Evolutionary conservation across 306 rosid genomes (phyloP).

Genomic region (Castanea crenata): DNA sequence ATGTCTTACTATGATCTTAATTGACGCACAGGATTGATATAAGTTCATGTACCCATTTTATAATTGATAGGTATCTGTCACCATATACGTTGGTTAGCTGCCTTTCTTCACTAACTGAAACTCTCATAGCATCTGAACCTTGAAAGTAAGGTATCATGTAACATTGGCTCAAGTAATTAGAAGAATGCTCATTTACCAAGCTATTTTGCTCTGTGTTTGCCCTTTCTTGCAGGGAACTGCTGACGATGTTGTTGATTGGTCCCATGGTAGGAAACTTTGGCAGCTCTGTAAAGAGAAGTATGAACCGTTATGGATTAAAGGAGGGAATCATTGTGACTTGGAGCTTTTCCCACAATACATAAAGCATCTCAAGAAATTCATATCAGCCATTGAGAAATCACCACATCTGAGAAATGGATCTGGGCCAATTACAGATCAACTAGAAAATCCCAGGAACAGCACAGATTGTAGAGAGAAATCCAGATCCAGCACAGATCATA

Average conservation of each 20-base stretch:
- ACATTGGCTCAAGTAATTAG: slow-evolving; percentile 7
- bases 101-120: background rate
- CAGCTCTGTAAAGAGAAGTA: slow-evolving; percentile 88
- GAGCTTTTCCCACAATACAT: slow-evolving; percentile 86
- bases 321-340: slow-evolving; percentile 92
- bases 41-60: slow-evolving; percentile 1
- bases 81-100: background rate
- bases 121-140: background rate
- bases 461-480: slow-evolving; percentile 74
- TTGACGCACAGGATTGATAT: slow-evolving; percentile 1
- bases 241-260: slow-evolving; percentile 90
- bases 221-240: slow-evolving; percentile 62
- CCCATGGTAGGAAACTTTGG: slow-evolving; percentile 97
- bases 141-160: background rate
- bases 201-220: slow-evolving; percentile 27
- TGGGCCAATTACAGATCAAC: slow-evolving; percentile 43
- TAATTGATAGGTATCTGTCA: slow-evolving; percentile 3
- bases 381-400: slow-evolving; percentile 57
- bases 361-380: slow-evolving; percentile 87
- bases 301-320: slow-evolving; percentile 94
- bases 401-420: slow-evolving; percentile 35
- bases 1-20: slow-evolving; percentile 4
- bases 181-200: slow-evolving; percentile 20
- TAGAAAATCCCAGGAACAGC: slow-evolving; percentile 68
- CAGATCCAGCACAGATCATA: slow-evolving; percentile 38